These are phyloP conservation scores for Astrothelium subdiscretum DNA, from an alignment of 495 filamentous ascomycete genomes.

Conservation along the genomic window DNA sequence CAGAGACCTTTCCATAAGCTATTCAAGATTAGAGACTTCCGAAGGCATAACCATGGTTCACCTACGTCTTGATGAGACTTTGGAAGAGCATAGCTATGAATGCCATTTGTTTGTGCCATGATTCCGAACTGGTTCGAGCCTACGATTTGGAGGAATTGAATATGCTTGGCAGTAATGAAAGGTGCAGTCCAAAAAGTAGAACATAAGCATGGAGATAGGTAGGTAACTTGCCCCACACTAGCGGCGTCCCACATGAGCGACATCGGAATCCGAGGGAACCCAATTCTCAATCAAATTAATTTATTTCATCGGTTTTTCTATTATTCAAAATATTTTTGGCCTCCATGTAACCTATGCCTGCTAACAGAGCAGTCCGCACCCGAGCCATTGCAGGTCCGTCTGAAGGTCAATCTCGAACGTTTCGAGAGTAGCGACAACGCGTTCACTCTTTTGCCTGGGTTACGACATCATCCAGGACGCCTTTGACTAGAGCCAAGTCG, in stretches of 20 bases:
- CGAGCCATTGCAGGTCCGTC: neutral
- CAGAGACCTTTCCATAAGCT: conserved; percentile 87
- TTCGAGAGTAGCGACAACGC: neutral
- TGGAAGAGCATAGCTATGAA: conserved; percentile 65
- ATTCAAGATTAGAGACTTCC: conserved; percentile 19
- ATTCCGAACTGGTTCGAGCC: neutral
- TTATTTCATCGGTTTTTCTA: too few relatives aligned
- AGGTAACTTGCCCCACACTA: neutral
- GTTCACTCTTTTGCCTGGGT: neutral
- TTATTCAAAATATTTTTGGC: too few relatives aligned
- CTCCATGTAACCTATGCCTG: too few relatives aligned
- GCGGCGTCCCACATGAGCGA: too few relatives aligned
- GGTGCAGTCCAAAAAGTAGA: neutral
- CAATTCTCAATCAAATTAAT: too few relatives aligned
- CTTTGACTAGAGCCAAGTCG: conserved; percentile 41
- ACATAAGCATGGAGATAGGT: neutral
- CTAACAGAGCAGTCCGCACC: too few relatives aligned
- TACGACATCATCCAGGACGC: conserved; percentile 31
- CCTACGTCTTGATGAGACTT: conserved; percentile 79
- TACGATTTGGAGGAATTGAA: neutral
- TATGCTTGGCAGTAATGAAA: too few relatives aligned
- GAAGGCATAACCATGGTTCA: conserved; percentile 15
- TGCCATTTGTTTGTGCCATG: conserved; percentile 11
- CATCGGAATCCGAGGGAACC: too few relatives aligned
- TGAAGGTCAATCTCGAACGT: neutral